Evolutionary conservation across 345 rosid genomes (phyloP).

Genomic region (Salix dunnii): DNA sequence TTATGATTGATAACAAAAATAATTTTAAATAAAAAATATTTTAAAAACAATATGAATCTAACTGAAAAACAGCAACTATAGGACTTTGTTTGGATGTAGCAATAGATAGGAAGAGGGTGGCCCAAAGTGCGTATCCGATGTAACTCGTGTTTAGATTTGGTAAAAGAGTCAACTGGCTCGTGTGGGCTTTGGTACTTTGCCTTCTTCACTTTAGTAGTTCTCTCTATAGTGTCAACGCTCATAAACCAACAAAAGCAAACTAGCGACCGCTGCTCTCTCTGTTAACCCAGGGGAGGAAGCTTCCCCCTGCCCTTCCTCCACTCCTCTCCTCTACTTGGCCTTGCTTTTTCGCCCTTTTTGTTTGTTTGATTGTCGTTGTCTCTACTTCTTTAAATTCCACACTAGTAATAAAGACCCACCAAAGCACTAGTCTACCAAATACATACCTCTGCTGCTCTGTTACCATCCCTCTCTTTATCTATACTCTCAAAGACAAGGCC

Average conservation of each 20-base stretch:
- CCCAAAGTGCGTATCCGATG: slow-evolving; percentile 12
- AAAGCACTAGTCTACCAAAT: neutral
- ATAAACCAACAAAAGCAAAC: slow-evolving; percentile 29
- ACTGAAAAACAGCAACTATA: too few relatives aligned
- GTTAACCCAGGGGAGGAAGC: slow-evolving; percentile 38
- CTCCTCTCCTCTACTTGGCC: neutral
- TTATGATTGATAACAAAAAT: too few relatives aligned
- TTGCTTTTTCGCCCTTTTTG: slow-evolving; percentile 7
- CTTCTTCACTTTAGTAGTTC: neutral
- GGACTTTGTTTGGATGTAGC: slow-evolving; percentile 21
- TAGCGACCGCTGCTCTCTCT: neutral
- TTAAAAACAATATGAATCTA: too few relatives aligned
- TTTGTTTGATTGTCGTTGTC: slow-evolving; percentile 13
- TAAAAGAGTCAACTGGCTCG: slow-evolving; percentile 16
- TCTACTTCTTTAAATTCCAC: slow-evolving; percentile 7
- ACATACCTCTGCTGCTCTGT: neutral
- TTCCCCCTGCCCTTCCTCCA: slow-evolving; percentile 53
- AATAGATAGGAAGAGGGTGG: too few relatives aligned
- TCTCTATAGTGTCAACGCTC: slow-evolving; percentile 59
- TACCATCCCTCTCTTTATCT: neutral
- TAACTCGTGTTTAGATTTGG: neutral
- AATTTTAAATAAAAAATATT: neutral
- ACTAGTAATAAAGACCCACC: neutral
- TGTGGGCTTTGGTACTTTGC: neutral
- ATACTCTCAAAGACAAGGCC: neutral